These are phyloP conservation scores for Austroboletus eburneus DNA, from an alignment of 768 basidiomycete species.

Conservation along the genomic window DNA sequence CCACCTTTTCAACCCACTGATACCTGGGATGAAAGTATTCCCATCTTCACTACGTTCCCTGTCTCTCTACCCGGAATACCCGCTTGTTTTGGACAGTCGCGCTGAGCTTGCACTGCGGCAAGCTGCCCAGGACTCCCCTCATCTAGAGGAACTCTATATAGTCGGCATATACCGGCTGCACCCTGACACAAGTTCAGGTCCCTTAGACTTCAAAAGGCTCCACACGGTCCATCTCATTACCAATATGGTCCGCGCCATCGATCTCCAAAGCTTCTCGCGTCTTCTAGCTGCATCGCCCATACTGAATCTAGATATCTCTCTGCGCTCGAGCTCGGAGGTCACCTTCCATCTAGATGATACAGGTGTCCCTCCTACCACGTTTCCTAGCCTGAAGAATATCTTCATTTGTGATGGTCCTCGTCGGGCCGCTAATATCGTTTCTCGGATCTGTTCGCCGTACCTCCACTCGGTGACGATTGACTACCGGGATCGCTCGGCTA, in stretches of 20 bases:
- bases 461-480: constrained; percentile 8
- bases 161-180: constrained; percentile 2
- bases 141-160: constrained; percentile 9
- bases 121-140: constrained; percentile 12
- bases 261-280: constrained; percentile 4
- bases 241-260: constrained; percentile 7
- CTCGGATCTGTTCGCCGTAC: constrained; percentile 7
- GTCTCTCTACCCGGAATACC: constrained; percentile 11
- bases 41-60: constrained; percentile 13
- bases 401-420: constrained; percentile 6
- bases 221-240: constrained; percentile 8
- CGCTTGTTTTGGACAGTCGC: constrained; percentile 8
- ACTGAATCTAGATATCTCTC: constrained; percentile 3
- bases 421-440: constrained; percentile 5
- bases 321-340: constrained; percentile 2
- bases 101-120: constrained; percentile 14
- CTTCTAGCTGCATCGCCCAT: constrained; percentile 9
- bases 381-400: constrained; percentile 4
- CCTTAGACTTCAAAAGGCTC: constrained; percentile 7
- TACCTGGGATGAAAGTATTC: constrained; percentile 9
- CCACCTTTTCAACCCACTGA: constrained; percentile 11
- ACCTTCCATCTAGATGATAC: not conserved
- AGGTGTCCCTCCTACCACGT: not conserved
- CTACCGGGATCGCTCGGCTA: not conserved
- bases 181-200: not conserved